Evolutionary conservation across 257 asterid genomes (phyloP).

Genomic region (Lithospermum erythrorhizon): DNA sequence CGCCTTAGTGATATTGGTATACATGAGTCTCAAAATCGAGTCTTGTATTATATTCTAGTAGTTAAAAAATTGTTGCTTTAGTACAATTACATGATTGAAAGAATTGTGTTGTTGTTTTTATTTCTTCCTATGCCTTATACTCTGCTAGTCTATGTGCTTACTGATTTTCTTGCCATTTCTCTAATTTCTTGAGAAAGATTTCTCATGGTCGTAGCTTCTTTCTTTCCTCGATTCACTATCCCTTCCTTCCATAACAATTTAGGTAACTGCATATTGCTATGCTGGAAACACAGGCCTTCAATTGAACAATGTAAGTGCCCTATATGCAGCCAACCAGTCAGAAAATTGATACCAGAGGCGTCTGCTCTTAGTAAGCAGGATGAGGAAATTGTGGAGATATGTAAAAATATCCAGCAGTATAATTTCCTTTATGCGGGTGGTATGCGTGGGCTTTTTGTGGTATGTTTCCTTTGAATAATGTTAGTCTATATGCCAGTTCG

Average conservation of each 20-base stretch:
- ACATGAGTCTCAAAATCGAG: background rate
- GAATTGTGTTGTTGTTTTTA: background rate
- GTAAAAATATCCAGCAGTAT: conserved; percentile 10
- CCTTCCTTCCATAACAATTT: background rate
- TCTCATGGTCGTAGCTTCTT: background rate
- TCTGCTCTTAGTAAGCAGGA: conserved; percentile 3
- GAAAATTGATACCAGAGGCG: conserved; percentile 10
- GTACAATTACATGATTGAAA: too few species aligned
- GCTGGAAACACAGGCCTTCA: conserved; percentile 10
- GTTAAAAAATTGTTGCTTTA: background rate
- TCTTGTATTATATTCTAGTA: too few species aligned
- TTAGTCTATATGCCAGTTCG: too few species aligned
- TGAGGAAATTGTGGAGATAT: conserved; percentile 8
- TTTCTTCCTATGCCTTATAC: background rate
- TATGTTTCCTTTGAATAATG: background rate
- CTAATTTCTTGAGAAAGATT: background rate
- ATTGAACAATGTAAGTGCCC: conserved; percentile 12
- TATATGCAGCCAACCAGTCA: conserved; percentile 13
- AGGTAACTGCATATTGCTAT: conserved; percentile 16
- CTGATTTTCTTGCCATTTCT: background rate
- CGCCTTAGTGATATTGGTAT: background rate
- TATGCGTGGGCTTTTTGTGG: conserved; percentile 6
- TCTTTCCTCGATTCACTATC: background rate
- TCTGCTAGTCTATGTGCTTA: background rate
- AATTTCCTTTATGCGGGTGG: conserved; percentile 11